phyloP scores from a whole-genome alignment of 2,329 filamentous ascomycete genomes.

The Fusarium torreyae region DNA sequence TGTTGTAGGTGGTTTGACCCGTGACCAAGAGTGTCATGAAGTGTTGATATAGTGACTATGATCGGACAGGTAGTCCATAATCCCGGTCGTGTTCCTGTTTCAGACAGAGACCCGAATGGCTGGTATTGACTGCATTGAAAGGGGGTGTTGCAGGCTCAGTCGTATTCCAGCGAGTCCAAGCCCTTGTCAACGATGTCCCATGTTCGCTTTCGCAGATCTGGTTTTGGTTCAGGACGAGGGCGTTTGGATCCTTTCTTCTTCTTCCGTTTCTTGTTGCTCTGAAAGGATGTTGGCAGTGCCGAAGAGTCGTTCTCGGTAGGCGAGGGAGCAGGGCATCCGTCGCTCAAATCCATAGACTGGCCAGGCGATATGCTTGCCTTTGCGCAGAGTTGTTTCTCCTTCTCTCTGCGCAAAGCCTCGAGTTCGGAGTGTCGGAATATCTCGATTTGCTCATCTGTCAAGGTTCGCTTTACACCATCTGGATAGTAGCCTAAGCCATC shows the following conservation, averaged over 20 bases:
- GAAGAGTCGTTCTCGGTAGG: slow-evolving; percentile 26
- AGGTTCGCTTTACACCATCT: slow-evolving; percentile 88
- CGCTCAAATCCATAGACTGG: slow-evolving; percentile 33
- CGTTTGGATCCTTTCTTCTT: slow-evolving; percentile 59
- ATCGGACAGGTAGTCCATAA: neutral
- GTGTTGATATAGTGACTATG: no score
- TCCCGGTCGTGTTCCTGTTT: neutral
- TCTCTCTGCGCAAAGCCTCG: slow-evolving; percentile 75
- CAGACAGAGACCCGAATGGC: neutral
- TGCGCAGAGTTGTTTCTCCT: slow-evolving; percentile 52
- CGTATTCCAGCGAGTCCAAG: slow-evolving; percentile 73
- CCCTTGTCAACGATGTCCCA: slow-evolving; percentile 77
- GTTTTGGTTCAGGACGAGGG: slow-evolving; percentile 65
- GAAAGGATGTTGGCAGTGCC: slow-evolving; percentile 26
- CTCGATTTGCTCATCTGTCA: slow-evolving; percentile 91
- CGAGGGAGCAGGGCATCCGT: slow-evolving; percentile 14
- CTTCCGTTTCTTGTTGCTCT: slow-evolving; percentile 49
- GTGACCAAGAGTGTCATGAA: neutral
- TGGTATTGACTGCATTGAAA: neutral
- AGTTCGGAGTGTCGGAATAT: slow-evolving; percentile 94
- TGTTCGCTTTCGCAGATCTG: slow-evolving; percentile 75
- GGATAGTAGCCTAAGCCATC: slow-evolving; percentile 86
- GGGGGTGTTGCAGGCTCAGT: slow-evolving; percentile 49
- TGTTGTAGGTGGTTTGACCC: neutral
- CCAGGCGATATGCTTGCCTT: slow-evolving; percentile 27